These are phyloP conservation scores for Mucor plumbeus DNA, from an alignment of 371 early-diverging fungal genomes.

Conservation along the genomic window DNA sequence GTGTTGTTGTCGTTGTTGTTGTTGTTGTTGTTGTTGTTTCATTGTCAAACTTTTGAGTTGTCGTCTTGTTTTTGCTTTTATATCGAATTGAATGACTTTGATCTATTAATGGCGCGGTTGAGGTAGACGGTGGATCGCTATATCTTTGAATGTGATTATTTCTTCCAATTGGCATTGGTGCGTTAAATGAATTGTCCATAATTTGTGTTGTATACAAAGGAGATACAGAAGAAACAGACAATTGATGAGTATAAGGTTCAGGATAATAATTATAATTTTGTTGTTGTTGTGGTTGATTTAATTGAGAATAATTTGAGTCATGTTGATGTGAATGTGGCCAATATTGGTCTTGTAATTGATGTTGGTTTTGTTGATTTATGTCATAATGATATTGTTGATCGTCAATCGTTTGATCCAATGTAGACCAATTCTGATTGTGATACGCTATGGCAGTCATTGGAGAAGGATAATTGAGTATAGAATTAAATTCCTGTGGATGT, in stretches of 20 bases:
- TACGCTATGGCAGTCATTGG: neutral
- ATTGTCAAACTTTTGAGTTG: neutral
- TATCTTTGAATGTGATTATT: neutral
- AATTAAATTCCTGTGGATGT: neutral
- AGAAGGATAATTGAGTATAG: neutral
- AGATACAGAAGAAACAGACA: neutral
- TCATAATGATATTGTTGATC: neutral
- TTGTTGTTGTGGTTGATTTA: neutral
- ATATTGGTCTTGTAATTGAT: neutral
- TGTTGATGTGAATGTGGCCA: neutral
- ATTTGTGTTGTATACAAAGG: neutral
- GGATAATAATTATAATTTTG: neutral
- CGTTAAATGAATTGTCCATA: no score
- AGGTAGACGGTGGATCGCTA: neutral
- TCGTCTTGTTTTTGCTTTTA: neutral
- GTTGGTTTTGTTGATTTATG: neutral
- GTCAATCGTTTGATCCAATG: conserved; percentile 2
- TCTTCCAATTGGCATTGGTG: neutral
- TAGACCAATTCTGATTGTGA: neutral
- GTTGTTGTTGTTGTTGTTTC: neutral
- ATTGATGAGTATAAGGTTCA: neutral
- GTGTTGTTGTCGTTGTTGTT: neutral
- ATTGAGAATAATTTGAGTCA: neutral
- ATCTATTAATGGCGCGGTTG: neutral
- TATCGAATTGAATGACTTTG: neutral